Conservation (phyloP, 176 grass and related monocot genomes). For the Guadua angustifolia region DNA sequence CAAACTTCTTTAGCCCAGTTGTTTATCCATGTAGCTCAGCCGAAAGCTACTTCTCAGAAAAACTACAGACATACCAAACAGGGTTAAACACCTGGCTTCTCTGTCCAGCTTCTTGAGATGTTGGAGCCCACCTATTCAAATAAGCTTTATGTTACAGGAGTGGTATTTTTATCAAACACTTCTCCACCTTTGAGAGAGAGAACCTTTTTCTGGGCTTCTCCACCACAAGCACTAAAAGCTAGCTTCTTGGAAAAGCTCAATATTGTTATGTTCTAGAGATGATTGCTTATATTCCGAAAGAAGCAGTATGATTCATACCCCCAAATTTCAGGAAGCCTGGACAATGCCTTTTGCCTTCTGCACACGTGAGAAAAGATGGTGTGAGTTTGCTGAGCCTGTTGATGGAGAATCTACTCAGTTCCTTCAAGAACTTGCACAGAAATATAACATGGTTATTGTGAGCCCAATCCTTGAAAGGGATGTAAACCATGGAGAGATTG, state of each 20-base stretch:
- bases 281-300: conserved; percentile 38
- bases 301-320: conserved; percentile 19
- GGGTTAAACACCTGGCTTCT: not conserved
- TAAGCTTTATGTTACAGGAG: not conserved
- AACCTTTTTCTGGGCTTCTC: not conserved
- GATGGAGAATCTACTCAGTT: conserved; percentile 91
- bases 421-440: conserved; percentile 80
- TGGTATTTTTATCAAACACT: not conserved
- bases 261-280: not conserved
- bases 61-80: too few relatives aligned
- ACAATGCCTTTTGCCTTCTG: conserved; percentile 99
- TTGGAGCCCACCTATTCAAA: not conserved
- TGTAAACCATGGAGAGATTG: conserved; percentile 87
- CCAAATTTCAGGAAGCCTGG: conserved; percentile 90
- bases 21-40: too few relatives aligned
- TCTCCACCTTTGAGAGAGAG: not conserved
- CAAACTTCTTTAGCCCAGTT: too few relatives aligned
- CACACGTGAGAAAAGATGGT: conserved; percentile 96
- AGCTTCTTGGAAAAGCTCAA: not conserved
- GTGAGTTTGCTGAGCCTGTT: conserved; percentile 90
- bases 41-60: too few relatives aligned
- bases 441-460: conserved; percentile 97
- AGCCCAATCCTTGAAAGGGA: conserved; percentile 94
- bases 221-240: not conserved
- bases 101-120: not conserved